Conservation (phyloP, 768 basidiomycete genomes). For the Stropharia rugosoannulata region DNA sequence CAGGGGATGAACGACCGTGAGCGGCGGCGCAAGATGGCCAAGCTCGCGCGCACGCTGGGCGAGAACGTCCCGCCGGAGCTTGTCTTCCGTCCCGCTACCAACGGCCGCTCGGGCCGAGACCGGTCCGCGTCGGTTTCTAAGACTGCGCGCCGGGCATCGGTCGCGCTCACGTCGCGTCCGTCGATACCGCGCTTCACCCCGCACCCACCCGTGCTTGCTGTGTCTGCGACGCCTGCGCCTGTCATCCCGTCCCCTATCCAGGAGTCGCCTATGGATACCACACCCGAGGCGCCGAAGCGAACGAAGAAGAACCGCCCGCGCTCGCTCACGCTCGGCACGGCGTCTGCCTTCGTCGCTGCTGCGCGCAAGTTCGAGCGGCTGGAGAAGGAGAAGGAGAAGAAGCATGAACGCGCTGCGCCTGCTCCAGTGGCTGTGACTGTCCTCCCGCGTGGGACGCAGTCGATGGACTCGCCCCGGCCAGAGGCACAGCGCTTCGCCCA, state of each 20-base stretch:
- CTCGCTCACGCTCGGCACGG: constrained; percentile 17
- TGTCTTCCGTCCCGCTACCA: constrained; percentile 29
- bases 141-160: neutral
- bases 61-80: constrained; percentile 60
- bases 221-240: neutral
- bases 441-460: neutral
- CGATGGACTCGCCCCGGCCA: neutral
- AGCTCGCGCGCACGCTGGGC: constrained; percentile 56
- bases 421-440: neutral
- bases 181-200: neutral
- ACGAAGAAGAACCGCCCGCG: constrained; percentile 10
- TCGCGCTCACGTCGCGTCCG: neutral
- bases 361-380: too few species aligned
- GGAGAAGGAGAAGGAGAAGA: too few species aligned
- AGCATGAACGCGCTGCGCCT: too few species aligned
- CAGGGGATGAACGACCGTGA: constrained; percentile 21
- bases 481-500: constrained; percentile 2
- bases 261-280: too few species aligned
- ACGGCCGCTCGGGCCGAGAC: neutral
- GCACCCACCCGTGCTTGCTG: neutral
- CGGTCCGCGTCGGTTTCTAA: neutral
- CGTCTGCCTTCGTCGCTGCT: constrained; percentile 18
- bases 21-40: constrained; percentile 52
- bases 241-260: too few species aligned
- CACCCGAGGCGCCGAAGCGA: neutral